Evolutionary conservation across 2,329 filamentous ascomycete species (phyloP).

Genomic region (Lasiodiplodia sp.): DNA sequence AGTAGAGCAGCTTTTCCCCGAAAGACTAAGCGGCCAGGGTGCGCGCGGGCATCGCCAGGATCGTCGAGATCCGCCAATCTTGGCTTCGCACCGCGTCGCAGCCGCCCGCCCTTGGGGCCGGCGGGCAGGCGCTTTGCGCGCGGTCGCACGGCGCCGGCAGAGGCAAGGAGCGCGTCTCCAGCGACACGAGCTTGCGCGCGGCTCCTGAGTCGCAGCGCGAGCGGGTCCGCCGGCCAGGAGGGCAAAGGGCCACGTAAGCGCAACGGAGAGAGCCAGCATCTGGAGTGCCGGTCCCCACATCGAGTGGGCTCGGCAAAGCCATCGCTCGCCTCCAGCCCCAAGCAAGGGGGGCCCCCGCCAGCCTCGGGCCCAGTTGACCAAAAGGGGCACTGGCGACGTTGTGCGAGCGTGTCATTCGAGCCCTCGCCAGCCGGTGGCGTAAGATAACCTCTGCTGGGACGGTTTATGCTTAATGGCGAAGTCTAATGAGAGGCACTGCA

Average conservation of each 20-base stretch:
- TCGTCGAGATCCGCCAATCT: slow-evolving; percentile 16
- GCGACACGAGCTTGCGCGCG: slow-evolving; percentile 17
- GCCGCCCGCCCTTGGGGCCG: slow-evolving; percentile 1
- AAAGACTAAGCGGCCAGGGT: slow-evolving; percentile 6
- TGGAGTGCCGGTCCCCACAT: slow-evolving; percentile 22
- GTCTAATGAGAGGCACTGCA: slow-evolving; percentile 16
- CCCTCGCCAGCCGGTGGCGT: slow-evolving; percentile 24
- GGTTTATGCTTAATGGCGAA: slow-evolving; percentile 22
- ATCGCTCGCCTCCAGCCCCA: slow-evolving; percentile 26
- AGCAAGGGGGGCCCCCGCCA: slow-evolving; percentile 11
- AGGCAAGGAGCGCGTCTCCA: not conserved
- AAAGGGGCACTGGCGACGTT: slow-evolving; percentile 21
- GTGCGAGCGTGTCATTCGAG: slow-evolving; percentile 29
- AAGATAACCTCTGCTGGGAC: slow-evolving; percentile 24
- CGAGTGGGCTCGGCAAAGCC: slow-evolving; percentile 24
- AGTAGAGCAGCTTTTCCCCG: slow-evolving; percentile 25
- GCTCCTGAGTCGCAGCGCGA: slow-evolving; percentile 26
- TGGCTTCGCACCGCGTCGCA: not conserved
- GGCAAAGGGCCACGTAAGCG: slow-evolving; percentile 28
- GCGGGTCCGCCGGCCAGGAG: slow-evolving; percentile 27
- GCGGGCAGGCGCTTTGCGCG: slow-evolving; percentile 5
- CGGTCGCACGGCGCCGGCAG: not conserved
- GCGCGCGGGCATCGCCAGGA: slow-evolving; percentile 7
- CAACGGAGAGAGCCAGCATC: slow-evolving; percentile 25
- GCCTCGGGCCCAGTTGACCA: slow-evolving; percentile 4